Base-by-base conservation (phyloP, 176 grass and related monocot genomes). In the Oropetium thomaeum region DNA sequence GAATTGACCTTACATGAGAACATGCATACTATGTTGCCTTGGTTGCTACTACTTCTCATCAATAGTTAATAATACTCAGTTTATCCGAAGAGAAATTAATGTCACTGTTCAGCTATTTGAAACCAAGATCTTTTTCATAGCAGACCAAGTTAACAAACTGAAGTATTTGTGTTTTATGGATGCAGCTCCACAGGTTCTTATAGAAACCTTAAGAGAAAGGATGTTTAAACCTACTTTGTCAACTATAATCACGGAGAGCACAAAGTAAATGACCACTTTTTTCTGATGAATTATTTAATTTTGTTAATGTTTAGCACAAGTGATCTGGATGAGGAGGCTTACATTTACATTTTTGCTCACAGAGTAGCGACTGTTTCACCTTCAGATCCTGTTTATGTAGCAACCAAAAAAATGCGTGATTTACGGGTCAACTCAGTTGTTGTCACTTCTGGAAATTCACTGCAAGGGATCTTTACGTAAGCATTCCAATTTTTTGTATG, bases 401-500 rank as follows among this genome's bases (percentile, higher is more conserved):
- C 91, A 63, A 69, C 96, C 3, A 79, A 84, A 69, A 95, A 81
- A 90, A 99, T 99, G 96, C 87, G 79, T 58, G 91, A 95, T 1
- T 84, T 92, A 63, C 87, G 80, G 39, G 84, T 92, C 67, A 92
- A 92, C 81, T 99, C 91, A 17, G 91, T 90, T 40, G 67, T 99
- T 77, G 74, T 99, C 48, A 87, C 84, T 70, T 78, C 86, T 9
- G 91, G 91, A 86, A 92, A 79, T 79, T 79, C 69, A 2, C 66
- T 89, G 79, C 89, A 92, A 70, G 96, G 96, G 51, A 92, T 99
- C 57, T 86, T 99, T 67, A 99, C 91, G 96, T 99, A 90, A 67
- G 65, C 25, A 73, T 74, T 81, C 67, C 37, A 31, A 67, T 62
- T 38, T 49, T 4, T 74, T 55, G n/a, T 48, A 57, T 65, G 55